Conservation (phyloP, 306 rosid genomes). For the Acacia crassicarpa region DNA sequence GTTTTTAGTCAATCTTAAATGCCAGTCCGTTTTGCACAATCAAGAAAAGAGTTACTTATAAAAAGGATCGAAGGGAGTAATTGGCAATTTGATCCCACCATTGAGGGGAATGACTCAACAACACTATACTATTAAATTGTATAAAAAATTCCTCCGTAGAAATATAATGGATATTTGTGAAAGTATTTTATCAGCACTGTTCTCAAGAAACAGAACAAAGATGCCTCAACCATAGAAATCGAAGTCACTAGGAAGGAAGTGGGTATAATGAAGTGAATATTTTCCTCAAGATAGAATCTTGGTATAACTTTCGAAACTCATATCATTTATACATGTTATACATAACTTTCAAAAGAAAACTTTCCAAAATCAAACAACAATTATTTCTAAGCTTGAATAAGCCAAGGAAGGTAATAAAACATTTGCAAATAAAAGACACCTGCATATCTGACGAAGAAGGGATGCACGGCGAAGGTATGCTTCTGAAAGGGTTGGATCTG, state of each 20-base stretch:
- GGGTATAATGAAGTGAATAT: background rate
- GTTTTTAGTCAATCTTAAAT: too few relatives aligned
- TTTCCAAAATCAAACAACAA: constrained; percentile 1
- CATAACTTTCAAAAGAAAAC: constrained; percentile 13
- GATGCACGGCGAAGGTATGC: constrained; percentile 84
- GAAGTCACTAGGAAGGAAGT: background rate
- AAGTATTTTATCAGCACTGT: background rate
- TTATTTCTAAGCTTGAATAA: background rate
- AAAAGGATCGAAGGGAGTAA: too few relatives aligned
- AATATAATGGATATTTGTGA: background rate
- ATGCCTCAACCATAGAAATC: background rate
- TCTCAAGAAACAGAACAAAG: constrained; percentile 15
- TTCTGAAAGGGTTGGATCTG: constrained; percentile 87
- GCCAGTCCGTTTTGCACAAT: too few relatives aligned
- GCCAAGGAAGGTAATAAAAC: background rate
- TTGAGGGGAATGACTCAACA: background rate
- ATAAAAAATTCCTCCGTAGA: constrained; percentile 12
- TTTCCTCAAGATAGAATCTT: background rate
- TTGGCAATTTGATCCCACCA: constrained; percentile 8
- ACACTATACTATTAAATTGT: background rate
- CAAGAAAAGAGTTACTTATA: too few relatives aligned
- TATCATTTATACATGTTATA: background rate
- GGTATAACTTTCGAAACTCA: background rate
- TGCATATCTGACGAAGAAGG: constrained; percentile 90
- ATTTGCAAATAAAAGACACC: constrained; percentile 48